Evolutionary conservation across 192 early-diverging fungal genomes (phyloP).

Genomic region (Glomus cerebriforme): DNA sequence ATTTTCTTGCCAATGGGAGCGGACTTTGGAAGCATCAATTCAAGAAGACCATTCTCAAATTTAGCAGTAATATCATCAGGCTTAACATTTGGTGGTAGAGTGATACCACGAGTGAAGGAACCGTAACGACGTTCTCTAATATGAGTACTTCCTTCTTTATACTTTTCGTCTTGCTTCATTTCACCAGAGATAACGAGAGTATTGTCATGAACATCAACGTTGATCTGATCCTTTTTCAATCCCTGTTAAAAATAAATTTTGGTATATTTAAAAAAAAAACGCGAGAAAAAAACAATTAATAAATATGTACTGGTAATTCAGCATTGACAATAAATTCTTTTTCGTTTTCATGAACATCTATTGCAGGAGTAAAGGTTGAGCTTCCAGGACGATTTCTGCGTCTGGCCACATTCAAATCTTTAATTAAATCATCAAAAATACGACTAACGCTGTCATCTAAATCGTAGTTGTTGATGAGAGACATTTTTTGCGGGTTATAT

Average conservation of each 20-base stretch:
- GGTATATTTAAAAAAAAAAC: neutral
- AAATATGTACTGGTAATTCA: constrained; percentile 49
- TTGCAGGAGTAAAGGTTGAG: constrained; percentile 15
- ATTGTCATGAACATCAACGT: constrained; percentile 51
- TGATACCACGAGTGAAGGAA: constrained; percentile 48
- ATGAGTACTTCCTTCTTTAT: constrained; percentile 44
- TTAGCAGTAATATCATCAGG: constrained; percentile 52
- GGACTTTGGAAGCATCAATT: constrained; percentile 48
- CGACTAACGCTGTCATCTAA: too few relatives aligned
- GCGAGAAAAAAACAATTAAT: neutral
- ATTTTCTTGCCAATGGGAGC: neutral
- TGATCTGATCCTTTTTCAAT: constrained; percentile 55
- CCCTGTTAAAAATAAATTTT: constrained; percentile 35
- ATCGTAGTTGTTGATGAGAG: too few relatives aligned
- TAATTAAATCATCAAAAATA: too few relatives aligned
- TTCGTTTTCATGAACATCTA: constrained; percentile 55
- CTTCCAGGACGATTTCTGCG: too few relatives aligned
- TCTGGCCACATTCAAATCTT: too few relatives aligned
- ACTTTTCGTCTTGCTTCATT: constrained; percentile 34
- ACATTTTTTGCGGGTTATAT: too few relatives aligned
- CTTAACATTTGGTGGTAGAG: constrained; percentile 51
- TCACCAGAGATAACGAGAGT: constrained; percentile 51
- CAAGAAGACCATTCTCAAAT: constrained; percentile 57
- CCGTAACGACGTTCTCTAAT: constrained; percentile 57
- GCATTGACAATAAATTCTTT: constrained; percentile 48